Evolutionary conservation across 140 eudicot genomes (phyloP).

Genomic region (Senecio squalidus): DNA sequence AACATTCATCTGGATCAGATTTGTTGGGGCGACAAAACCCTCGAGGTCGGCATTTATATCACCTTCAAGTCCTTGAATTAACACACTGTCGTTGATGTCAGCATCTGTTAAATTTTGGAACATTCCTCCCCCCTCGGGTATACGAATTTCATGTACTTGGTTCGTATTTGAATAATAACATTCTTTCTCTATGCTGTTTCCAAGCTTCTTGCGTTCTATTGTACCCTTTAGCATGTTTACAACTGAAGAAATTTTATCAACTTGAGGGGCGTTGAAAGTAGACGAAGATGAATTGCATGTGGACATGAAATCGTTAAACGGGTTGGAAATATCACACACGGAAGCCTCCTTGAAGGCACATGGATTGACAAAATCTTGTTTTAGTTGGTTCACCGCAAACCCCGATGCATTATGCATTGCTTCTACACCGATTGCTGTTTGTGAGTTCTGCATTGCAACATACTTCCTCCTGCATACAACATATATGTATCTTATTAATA

Average conservation of each 20-base stretch:
- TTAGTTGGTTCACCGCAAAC: constrained; percentile 35
- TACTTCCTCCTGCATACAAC: constrained; percentile 76
- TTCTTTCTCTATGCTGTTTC: constrained; percentile 40
- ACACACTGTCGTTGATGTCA: no score
- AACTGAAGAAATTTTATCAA: constrained; percentile 73
- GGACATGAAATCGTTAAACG: constrained; percentile 42
- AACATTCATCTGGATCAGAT: constrained; percentile 44
- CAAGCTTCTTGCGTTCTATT: constrained; percentile 63
- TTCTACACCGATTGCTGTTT: constrained; percentile 59
- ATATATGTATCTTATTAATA: constrained; percentile 1
- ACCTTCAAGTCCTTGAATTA: constrained; percentile 47
- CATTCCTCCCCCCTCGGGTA: constrained; percentile 36
- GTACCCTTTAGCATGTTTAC: constrained; percentile 90
- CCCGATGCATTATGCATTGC: constrained; percentile 52
- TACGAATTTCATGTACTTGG: constrained; percentile 32
- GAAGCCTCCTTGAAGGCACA: constrained; percentile 30
- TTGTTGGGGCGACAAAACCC: constrained; percentile 37
- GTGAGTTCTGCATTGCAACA: constrained; percentile 69
- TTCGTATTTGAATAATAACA: constrained; percentile 26
- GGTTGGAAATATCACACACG: constrained; percentile 33
- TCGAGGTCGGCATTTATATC: constrained; percentile 32
- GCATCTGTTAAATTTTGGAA: constrained; percentile 37
- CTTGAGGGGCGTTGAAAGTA: no score
- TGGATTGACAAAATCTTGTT: constrained; percentile 38
- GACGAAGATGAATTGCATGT: constrained; percentile 57